A percentile compares a stretch with the other conserved stretches of the same genome.
Conservation (phyloP, 441 rosid genomes). For the Croton setiger region DNA sequence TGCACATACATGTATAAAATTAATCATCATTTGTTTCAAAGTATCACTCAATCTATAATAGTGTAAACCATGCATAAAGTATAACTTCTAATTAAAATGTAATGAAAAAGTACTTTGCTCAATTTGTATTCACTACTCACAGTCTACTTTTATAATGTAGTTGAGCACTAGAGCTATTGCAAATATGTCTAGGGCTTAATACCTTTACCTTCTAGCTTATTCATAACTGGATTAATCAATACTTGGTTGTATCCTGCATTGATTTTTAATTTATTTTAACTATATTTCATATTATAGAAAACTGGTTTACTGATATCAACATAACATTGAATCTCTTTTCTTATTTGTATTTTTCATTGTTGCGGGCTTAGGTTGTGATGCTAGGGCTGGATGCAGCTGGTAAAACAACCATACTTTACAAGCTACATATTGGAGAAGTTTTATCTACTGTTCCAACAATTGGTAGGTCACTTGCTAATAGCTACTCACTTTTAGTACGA, state of each 20-base stretch:
- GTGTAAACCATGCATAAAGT: background rate
- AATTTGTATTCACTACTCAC: too few species aligned
- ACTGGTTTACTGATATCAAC: background rate
- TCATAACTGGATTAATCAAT: background rate
- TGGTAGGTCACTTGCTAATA: conserved; percentile 38
- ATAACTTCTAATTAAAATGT: background rate
- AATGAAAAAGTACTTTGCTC: background rate
- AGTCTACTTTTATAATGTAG: background rate
- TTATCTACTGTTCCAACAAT: conserved; percentile 94
- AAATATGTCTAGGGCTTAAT: background rate
- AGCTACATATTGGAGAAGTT: conserved; percentile 96
- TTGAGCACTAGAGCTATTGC: background rate
- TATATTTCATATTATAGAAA: background rate
- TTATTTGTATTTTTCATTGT: conserved; percentile 21
- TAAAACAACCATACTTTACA: conserved; percentile 91
- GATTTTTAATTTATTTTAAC: background rate
- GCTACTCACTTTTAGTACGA: background rate
- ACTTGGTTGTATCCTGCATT: background rate
- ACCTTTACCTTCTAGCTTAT: background rate
- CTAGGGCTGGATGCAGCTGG: conserved; percentile 97
- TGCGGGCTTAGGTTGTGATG: conserved; percentile 81
- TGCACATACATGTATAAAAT: too few species aligned
- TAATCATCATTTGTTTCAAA: background rate
- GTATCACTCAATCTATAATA: background rate
- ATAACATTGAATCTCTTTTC: conserved; percentile 1